Evolutionary conservation across 345 rosid genomes (phyloP).

Genomic region (Raphanus raphanistrum): DNA sequence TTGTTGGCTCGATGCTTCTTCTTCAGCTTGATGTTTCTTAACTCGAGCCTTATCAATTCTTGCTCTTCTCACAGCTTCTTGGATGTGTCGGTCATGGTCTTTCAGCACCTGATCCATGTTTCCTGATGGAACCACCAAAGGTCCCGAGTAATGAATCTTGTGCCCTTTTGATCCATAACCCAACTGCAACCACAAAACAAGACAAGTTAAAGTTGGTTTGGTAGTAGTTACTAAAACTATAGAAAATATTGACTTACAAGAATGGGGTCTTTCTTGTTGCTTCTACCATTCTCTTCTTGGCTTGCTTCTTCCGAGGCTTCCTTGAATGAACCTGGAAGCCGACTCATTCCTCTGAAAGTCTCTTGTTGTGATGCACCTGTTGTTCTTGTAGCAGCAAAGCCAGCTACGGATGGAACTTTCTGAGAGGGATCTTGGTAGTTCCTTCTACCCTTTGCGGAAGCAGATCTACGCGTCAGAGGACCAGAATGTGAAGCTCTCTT

Average conservation of each 20-base stretch:
- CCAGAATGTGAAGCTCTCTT: slow-evolving; percentile 95
- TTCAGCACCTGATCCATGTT: slow-evolving; percentile 93
- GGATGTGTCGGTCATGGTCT: slow-evolving; percentile 96
- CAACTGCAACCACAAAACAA: slow-evolving; percentile 46
- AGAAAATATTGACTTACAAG: slow-evolving; percentile 51
- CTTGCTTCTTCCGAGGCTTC: slow-evolving; percentile 74
- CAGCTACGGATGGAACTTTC: slow-evolving; percentile 53
- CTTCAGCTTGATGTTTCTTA: slow-evolving; percentile 65
- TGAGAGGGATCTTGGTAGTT: slow-evolving; percentile 60
- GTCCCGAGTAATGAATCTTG: slow-evolving; percentile 95
- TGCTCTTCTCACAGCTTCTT: slow-evolving; percentile 90
- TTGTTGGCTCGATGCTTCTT: slow-evolving; percentile 60
- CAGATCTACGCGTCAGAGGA: slow-evolving; percentile 76
- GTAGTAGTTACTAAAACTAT: neutral
- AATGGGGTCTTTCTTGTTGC: slow-evolving; percentile 62
- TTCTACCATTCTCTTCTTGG: slow-evolving; percentile 66
- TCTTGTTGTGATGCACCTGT: slow-evolving; percentile 59
- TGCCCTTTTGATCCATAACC: slow-evolving; percentile 91
- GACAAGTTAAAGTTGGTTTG: neutral
- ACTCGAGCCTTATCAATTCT: slow-evolving; percentile 82
- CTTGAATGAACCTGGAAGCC: slow-evolving; percentile 93
- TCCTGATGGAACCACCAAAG: slow-evolving; percentile 78
- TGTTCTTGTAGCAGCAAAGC: slow-evolving; percentile 59
- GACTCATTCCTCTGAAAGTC: slow-evolving; percentile 59
- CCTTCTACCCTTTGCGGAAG: slow-evolving; percentile 70